Evolutionary conservation across 257 asterid species (phyloP).

Genomic region (Salvia miltiorrhiza): DNA sequence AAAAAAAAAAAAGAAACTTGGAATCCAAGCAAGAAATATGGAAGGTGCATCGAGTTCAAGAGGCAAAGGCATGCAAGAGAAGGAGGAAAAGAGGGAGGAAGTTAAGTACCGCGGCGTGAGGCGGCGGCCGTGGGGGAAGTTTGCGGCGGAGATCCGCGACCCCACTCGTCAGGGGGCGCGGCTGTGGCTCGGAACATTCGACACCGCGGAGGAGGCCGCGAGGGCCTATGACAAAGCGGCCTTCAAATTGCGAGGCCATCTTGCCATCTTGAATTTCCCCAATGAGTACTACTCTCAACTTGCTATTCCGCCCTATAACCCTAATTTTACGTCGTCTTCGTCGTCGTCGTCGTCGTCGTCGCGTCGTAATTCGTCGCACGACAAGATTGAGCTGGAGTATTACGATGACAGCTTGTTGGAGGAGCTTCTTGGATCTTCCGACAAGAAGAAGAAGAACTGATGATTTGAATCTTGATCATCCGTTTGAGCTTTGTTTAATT

Average conservation of each 20-base stretch:
- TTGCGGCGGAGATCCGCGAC: conserved; percentile 73
- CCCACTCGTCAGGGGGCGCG: conserved; percentile 52
- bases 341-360: conserved; percentile 4
- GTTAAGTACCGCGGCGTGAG: conserved; percentile 53
- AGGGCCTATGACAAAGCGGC: conserved; percentile 54
- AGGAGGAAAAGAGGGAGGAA: conserved; percentile 41
- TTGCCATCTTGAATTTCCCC: conserved; percentile 54
- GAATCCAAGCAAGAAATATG: conserved; percentile 25
- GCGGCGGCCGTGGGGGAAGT: conserved; percentile 65
- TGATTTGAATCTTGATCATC: not conserved
- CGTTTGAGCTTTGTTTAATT: not conserved
- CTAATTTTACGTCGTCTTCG: conserved; percentile 23
- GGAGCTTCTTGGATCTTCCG: conserved; percentile 47
- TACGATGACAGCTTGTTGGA: conserved; percentile 52
- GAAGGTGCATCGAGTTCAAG: conserved; percentile 43
- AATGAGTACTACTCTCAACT: conserved; percentile 52
- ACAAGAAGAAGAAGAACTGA: conserved; percentile 29
- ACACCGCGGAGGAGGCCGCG: conserved; percentile 64
- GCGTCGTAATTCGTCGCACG: conserved; percentile 10
- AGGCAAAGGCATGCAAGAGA: conserved; percentile 50
- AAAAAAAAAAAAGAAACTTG: not conserved
- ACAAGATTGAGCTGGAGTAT: conserved; percentile 51
- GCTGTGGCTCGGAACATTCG: conserved; percentile 65
- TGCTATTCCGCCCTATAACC: conserved; percentile 43
- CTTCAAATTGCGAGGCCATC: conserved; percentile 53